Evolutionary conservation across 1,139 yeast species (phyloP), one percentile per base, ranked within the genome.

Genomic region (Pneumocystis jirovecii): DNA sequence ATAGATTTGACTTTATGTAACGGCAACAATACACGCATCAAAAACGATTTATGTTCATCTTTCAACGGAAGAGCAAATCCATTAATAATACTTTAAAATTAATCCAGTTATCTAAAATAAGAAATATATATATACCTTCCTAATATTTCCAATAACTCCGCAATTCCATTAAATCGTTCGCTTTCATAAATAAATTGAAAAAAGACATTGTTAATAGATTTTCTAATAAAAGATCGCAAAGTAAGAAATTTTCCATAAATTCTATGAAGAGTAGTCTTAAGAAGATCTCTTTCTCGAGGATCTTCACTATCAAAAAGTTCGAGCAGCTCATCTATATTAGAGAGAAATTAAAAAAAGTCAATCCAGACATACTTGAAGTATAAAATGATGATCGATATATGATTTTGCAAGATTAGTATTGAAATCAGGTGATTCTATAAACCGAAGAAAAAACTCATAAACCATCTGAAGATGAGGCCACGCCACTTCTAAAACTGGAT

Each of bases 381-480:
- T 89, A 75, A 93, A 93, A 66, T 84, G 86, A 73, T 91, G 97
- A 75, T 93, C 97, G 71, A 93, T 90, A 74, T 85, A 91, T 71
- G 88, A 95, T 75, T 91, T 91, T 35, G 98, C 98, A 68, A 88
- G 80, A 68, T 89, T 90, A 72, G 91, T 96, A 73, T 89, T 89
- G 74, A 95, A 93, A 76, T 91, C 97, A 3, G 96, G 95, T 69
- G 93, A 85, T 76, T 93, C 98, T 68, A 93, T 86, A 76, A 93
- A 93, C 72, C 96, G 80, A 69, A 95, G 79, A 74, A 93, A 93
- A 73, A 93, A 89, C 75, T 93, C 97, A 77, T 95, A 93, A 61
- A 91, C 96, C 61, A 91, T 83, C 76, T 89, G 96, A 97, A 95
- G 93, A 75, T 93, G 99, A 3, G 98, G 96, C 99, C 99, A 93